Evolutionary conservation across 805 yeast genomes (phyloP).

Genomic region (Candida gorgasii): DNA sequence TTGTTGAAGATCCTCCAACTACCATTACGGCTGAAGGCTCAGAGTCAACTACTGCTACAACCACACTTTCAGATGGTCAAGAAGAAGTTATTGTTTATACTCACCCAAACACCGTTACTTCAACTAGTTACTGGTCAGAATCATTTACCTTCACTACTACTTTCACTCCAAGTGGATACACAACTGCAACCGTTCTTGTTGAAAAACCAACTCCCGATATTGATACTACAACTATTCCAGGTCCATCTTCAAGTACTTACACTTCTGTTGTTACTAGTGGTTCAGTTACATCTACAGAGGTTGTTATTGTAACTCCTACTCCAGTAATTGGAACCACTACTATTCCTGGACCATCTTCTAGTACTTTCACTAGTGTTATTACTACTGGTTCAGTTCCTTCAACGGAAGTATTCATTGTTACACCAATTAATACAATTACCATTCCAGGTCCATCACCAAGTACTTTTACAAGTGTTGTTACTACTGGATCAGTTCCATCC

Average conservation of each 20-base stretch:
- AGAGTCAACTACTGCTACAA: background rate
- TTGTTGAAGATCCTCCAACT: background rate
- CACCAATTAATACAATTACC: too few species aligned
- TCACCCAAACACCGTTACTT: background rate
- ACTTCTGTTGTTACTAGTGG: background rate
- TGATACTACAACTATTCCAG: constrained; percentile 1
- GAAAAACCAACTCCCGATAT: background rate
- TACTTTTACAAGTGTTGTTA: too few species aligned
- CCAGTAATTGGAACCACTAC: background rate
- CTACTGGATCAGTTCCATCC: too few species aligned
- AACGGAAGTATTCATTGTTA: background rate
- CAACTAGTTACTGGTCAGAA: background rate
- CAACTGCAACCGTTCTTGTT: background rate
- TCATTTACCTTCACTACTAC: background rate
- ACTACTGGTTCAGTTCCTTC: background rate
- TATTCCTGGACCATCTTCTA: background rate
- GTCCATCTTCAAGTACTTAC: background rate
- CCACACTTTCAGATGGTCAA: background rate
- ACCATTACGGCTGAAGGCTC: background rate
- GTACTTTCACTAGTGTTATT: background rate
- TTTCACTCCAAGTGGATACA: background rate
- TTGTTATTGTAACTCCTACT: background rate
- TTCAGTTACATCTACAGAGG: background rate
- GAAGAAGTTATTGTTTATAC: background rate
- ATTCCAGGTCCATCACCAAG: too few species aligned